Conservation (phyloP, 78 protist genomes). For the Creolimax fragrantissima region DNA sequence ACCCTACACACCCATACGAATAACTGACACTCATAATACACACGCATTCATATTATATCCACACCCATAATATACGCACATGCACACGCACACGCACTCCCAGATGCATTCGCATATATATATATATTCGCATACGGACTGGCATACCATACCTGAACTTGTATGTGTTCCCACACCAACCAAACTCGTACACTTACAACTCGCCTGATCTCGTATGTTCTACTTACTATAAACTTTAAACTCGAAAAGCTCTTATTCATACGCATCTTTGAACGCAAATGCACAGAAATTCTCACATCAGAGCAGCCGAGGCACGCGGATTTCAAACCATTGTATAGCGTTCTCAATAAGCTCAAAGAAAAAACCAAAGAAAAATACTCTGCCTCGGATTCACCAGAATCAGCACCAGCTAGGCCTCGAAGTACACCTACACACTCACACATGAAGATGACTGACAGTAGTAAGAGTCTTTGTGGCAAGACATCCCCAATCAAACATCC, state of each 20-base stretch:
- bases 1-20: constrained; percentile 4
- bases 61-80: neutral
- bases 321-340: neutral
- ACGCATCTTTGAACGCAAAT: neutral
- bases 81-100: constrained; percentile 1
- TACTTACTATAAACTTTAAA: neutral
- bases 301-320: neutral
- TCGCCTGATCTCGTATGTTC: neutral
- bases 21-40: neutral
- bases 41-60: neutral
- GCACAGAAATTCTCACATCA: neutral
- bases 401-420: no score
- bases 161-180: neutral
- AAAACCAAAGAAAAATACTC: no score
- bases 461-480: no score
- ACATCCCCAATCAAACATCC: no score
- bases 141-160: neutral
- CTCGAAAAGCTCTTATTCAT: neutral
- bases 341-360: neutral
- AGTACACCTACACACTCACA: no score
- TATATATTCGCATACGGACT: neutral
- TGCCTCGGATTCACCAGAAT: no score
- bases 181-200: neutral
- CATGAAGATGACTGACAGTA: no score
- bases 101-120: neutral